Conservation (phyloP, 2,329 filamentous ascomycete genomes). For the Graphium sp. region DNA sequence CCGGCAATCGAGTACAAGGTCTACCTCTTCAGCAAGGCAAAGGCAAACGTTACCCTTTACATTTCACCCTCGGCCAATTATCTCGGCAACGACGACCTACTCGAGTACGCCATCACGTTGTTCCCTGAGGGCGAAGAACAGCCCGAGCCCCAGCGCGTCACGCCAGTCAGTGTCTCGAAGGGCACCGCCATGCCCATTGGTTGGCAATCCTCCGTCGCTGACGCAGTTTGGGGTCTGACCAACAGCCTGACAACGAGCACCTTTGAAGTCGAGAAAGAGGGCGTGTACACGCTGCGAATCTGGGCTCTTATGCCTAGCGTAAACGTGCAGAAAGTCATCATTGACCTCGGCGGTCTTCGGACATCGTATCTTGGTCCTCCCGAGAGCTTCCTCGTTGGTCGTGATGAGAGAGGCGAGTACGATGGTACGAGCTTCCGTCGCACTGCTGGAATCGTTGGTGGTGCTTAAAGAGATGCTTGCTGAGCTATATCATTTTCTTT, state of each 20-base stretch:
- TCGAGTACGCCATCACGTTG: constrained; percentile 31
- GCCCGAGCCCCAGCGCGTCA: constrained; percentile 16
- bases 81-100: constrained; percentile 26
- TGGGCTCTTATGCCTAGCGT: constrained; percentile 35
- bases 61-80: constrained; percentile 37
- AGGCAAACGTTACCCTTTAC: constrained; percentile 25
- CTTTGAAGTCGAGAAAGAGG: constrained; percentile 20
- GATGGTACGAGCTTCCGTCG: constrained; percentile 18
- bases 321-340: constrained; percentile 36
- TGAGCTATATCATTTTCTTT: too few relatives aligned
- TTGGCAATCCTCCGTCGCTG: constrained; percentile 24
- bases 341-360: constrained; percentile 36
- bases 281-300: constrained; percentile 29
- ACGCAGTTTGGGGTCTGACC: constrained; percentile 26
- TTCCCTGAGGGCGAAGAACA: constrained; percentile 18
- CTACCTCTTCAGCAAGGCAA: constrained; percentile 39
- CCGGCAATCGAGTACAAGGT: constrained; percentile 44
- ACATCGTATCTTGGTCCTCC: constrained; percentile 38
- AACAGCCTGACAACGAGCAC: constrained; percentile 25
- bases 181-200: constrained; percentile 21
- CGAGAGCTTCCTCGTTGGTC: constrained; percentile 30
- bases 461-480: too few relatives aligned
- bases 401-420: constrained; percentile 18
- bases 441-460: constrained; percentile 1
- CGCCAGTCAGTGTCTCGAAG: constrained; percentile 22